Percentiles rank a stretch among this genome's conserved stretches.
These are phyloP conservation scores for Cerioporus squamosus DNA, from an alignment of 1,284 basidiomycete species.

Conservation along the genomic window DNA sequence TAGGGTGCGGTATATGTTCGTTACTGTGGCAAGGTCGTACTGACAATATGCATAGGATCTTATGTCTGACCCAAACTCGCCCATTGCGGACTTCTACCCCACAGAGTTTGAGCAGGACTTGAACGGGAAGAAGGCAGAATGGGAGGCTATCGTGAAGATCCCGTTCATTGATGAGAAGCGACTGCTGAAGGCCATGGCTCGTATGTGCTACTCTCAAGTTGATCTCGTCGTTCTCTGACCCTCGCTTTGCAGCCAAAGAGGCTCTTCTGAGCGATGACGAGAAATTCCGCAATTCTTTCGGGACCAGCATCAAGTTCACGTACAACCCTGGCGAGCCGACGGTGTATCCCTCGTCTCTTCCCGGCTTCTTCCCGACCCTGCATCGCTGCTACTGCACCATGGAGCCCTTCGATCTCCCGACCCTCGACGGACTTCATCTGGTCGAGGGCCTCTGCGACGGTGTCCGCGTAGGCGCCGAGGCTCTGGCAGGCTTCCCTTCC, in stretches of 20 bases:
- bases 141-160: constrained; percentile 99
- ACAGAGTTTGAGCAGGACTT: constrained; percentile 89
- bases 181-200: constrained; percentile 81
- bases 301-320: constrained; percentile 80
- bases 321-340: constrained; percentile 71
- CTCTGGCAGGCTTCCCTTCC: constrained; percentile 96
- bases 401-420: constrained; percentile 87
- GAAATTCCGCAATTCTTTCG: constrained; percentile 75
- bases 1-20: constrained; percentile 52
- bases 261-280: constrained; percentile 83
- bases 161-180: constrained; percentile 94
- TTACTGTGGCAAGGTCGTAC: not conserved
- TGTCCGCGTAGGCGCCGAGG: constrained; percentile 84
- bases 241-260: constrained; percentile 60
- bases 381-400: constrained; percentile 80
- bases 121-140: constrained; percentile 98
- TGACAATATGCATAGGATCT: constrained; percentile 62
- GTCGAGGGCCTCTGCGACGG: constrained; percentile 90
- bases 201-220: constrained; percentile 45
- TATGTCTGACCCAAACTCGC: constrained; percentile 86
- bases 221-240: not conserved
- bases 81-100: constrained; percentile 97
- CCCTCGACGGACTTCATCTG: constrained; percentile 85
- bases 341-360: constrained; percentile 87
- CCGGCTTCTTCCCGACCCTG: constrained; percentile 95